Conservation (phyloP, 371 early-diverging fungal species). For the Mucor circinelloides region DNA sequence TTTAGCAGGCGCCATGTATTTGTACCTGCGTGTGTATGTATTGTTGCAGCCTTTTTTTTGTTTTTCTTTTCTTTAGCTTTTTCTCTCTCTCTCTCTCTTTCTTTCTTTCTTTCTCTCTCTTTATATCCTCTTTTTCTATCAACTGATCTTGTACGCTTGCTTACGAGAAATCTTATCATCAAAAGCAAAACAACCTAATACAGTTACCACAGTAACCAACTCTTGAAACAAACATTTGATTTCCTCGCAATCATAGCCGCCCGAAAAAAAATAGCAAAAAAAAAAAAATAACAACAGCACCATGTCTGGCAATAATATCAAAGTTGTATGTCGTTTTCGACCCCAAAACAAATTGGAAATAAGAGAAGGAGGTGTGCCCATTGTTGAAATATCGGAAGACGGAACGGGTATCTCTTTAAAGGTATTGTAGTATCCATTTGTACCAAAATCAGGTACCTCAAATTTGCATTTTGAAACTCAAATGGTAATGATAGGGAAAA, state of each 20-base stretch:
- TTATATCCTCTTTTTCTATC: neutral
- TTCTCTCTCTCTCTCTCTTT: slow-evolving; percentile 13
- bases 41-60: neutral
- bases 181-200: neutral
- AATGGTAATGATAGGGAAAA: slow-evolving; percentile 78
- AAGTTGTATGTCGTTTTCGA: slow-evolving; percentile 96
- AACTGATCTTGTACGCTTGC: neutral
- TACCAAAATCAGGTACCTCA: slow-evolving; percentile 62
- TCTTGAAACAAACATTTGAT: neutral
- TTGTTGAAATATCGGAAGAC: slow-evolving; percentile 84
- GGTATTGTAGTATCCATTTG: slow-evolving; percentile 52
- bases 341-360: slow-evolving; percentile 94
- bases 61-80: neutral
- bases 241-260: neutral
- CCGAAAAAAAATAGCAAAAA: neutral
- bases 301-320: slow-evolving; percentile 84
- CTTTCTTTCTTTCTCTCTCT: slow-evolving; percentile 11
- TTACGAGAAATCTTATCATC: neutral
- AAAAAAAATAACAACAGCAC: neutral
- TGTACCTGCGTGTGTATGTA: neutral
- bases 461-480: slow-evolving; percentile 67
- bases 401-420: slow-evolving; percentile 77
- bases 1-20: too few species aligned
- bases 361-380: slow-evolving; percentile 84
- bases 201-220: neutral